Conservation (phyloP, 176 grass and related monocot species). For the Aegilops speltoides region DNA sequence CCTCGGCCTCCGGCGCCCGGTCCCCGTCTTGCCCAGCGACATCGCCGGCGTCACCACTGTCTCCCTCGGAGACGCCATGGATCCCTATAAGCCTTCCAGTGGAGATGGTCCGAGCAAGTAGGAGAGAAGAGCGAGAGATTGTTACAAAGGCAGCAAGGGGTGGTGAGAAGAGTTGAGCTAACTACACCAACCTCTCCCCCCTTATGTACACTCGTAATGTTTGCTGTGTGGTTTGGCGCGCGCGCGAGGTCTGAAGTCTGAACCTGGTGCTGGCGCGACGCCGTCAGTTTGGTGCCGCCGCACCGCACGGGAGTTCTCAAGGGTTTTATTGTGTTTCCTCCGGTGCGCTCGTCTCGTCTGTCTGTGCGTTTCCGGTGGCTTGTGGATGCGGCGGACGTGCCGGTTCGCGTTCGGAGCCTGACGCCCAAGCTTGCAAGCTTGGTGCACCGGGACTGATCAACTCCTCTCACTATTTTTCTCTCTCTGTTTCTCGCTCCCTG, state of each 20-base stretch:
- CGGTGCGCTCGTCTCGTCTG: background rate
- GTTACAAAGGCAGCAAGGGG: conserved; percentile 2
- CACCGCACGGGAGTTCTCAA: conserved; percentile 29
- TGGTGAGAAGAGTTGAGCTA: conserved; percentile 62
- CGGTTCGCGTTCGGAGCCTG: background rate
- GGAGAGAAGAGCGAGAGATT: conserved; percentile 4
- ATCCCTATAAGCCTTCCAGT: conserved; percentile 3
- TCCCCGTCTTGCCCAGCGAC: conserved; percentile 6
- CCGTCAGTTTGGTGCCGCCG: background rate
- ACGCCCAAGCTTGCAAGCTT: conserved; percentile 38
- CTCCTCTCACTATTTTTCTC: background rate
- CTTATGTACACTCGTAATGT: conserved; percentile 12
- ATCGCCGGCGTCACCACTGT: conserved; percentile 28
- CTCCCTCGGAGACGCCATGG: conserved; percentile 45
- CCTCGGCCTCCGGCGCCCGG: conserved; percentile 27
- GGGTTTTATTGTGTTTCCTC: background rate
- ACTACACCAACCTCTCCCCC: conserved; percentile 45
- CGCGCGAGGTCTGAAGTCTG: conserved; percentile 26
- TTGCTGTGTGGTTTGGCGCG: background rate
- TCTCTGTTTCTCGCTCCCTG: background rate
- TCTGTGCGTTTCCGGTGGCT: background rate
- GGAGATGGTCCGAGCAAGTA: background rate
- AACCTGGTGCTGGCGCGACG: conserved; percentile 3
- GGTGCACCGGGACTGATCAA: conserved; percentile 18
- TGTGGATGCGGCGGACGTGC: conserved; percentile 19